Percentiles rank a stretch among this genome's conserved stretches.
Conservation (phyloP, 352 stramenopile genomes). For the Phytophthora tentaculata region DNA sequence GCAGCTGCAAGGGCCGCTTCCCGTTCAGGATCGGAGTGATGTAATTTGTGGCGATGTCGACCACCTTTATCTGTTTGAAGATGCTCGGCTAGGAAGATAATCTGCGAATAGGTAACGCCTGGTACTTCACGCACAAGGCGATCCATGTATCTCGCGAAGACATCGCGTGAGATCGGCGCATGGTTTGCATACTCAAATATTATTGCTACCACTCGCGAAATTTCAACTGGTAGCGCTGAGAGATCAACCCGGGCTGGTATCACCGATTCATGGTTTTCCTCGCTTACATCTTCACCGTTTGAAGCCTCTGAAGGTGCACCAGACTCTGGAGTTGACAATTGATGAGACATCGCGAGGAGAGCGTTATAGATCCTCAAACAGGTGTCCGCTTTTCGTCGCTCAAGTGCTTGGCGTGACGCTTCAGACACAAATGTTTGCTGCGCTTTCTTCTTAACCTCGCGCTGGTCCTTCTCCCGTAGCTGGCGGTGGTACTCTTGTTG, state of each 20-base stretch:
- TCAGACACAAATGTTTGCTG: slow-evolving; percentile 68
- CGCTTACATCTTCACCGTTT: not conserved
- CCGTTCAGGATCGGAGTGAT: slow-evolving; percentile 21
- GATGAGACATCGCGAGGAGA: slow-evolving; percentile 29
- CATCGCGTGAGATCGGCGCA: slow-evolving; percentile 43
- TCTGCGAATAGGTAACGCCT: slow-evolving; percentile 73
- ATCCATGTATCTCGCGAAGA: slow-evolving; percentile 67
- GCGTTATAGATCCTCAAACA: slow-evolving; percentile 62
- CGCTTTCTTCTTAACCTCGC: slow-evolving; percentile 49
- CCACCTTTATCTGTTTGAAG: slow-evolving; percentile 49
- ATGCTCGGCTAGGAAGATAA: slow-evolving; percentile 69
- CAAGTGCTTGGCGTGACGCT: slow-evolving; percentile 60
- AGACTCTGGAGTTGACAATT: slow-evolving; percentile 10
- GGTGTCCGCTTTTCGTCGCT: slow-evolving; percentile 62
- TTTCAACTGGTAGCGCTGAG: slow-evolving; percentile 53
- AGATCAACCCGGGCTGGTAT: slow-evolving; percentile 48
- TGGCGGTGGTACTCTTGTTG: slow-evolving; percentile 64
- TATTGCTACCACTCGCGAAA: slow-evolving; percentile 61
- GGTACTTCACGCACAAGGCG: slow-evolving; percentile 64
- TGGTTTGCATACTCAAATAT: slow-evolving; percentile 72
- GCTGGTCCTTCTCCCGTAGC: slow-evolving; percentile 50
- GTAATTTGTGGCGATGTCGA: slow-evolving; percentile 29
- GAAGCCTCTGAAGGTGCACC: slow-evolving; percentile 4
- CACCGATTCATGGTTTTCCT: slow-evolving; percentile 18
- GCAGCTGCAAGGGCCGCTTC: slow-evolving; percentile 27